A percentile compares a stretch with the other conserved stretches of the same genome.
Evolutionary conservation across 257 asterid species (phyloP).

Genomic region (Asclepias syriaca): DNA sequence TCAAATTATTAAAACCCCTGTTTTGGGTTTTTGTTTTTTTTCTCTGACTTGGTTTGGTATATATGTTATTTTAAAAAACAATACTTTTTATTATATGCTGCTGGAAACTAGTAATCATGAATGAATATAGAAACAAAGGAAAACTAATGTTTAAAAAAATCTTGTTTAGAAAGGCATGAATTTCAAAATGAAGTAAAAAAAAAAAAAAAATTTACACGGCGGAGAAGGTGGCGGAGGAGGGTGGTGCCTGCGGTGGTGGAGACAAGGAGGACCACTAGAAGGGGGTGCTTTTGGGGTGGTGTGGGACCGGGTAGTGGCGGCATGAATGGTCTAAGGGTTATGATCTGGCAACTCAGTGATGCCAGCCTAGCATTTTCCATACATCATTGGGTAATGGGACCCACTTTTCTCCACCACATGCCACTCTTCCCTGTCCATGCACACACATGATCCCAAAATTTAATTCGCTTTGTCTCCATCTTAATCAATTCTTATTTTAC

Average conservation of each 20-base stretch:
- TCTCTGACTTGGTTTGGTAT: background rate
- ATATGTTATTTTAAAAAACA: too few relatives aligned
- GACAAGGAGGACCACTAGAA: slow-evolving; percentile 49
- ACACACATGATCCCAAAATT: slow-evolving; percentile 24
- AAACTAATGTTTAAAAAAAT: background rate
- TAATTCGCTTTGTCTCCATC: slow-evolving; percentile 34
- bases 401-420: slow-evolving; percentile 47
- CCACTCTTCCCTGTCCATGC: slow-evolving; percentile 40
- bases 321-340: slow-evolving; percentile 14
- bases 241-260: slow-evolving; percentile 18
- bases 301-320: slow-evolving; percentile 35
- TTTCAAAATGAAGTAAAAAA: too few relatives aligned
- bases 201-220: too few relatives aligned
- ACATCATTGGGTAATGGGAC: slow-evolving; percentile 60
- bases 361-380: slow-evolving; percentile 81
- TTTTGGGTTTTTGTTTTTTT: background rate
- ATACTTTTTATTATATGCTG: too few relatives aligned
- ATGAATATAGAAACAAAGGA: too few relatives aligned
- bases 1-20: too few relatives aligned
- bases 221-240: background rate
- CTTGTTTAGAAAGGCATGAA: background rate
- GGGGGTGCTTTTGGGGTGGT: background rate
- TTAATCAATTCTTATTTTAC: slow-evolving; percentile 15
- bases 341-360: slow-evolving; percentile 89
- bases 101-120: too few relatives aligned